Conservation (phyloP, 148 eudicot species). For the Rhododendron ferrugineum region DNA sequence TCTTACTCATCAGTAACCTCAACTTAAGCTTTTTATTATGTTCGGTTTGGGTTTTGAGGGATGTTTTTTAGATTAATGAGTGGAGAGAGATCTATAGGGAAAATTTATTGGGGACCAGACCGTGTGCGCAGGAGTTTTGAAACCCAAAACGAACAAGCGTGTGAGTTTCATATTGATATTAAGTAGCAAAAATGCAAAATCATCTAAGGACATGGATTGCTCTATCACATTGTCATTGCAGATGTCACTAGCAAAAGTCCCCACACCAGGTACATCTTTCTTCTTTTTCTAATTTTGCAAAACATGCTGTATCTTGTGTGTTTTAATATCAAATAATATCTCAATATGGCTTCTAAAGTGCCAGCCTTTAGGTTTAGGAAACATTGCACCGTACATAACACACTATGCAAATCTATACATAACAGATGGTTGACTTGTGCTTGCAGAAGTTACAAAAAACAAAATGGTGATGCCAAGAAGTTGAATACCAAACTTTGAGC, state of each 20-base stretch:
- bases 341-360: background rate
- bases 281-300: background rate
- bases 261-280: background rate
- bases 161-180: background rate
- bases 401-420: background rate
- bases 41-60: too few species aligned
- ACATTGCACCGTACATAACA: background rate
- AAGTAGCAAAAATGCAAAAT: background rate
- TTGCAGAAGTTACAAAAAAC: background rate
- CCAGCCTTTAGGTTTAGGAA: constrained; percentile 1
- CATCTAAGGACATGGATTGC: too few species aligned
- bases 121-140: too few species aligned
- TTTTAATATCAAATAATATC: background rate
- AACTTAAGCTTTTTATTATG: too few species aligned
- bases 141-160: too few species aligned
- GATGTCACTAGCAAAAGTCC: background rate
- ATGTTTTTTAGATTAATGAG: too few species aligned
- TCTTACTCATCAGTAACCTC: background rate
- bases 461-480: background rate
- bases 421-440: background rate
- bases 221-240: background rate
- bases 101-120: too few species aligned
- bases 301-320: background rate
- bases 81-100: too few species aligned
- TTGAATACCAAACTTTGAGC: background rate